These are phyloP conservation scores for Boechera stricta DNA, from an alignment of 345 rosid species.

Conservation along the genomic window DNA sequence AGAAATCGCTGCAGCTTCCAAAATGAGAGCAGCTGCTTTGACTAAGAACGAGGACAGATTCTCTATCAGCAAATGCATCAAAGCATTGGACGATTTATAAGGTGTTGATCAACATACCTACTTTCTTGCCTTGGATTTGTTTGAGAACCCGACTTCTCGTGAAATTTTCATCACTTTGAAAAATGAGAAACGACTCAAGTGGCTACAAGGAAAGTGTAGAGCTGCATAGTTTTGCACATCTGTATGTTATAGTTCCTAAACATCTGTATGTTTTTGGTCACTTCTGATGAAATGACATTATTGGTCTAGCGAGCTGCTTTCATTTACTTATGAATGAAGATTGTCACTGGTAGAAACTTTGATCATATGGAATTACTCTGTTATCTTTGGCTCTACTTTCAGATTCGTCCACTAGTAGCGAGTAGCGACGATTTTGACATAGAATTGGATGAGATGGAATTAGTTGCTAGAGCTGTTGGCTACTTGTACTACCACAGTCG, in stretches of 20 bases:
- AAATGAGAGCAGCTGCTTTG: conserved; percentile 75
- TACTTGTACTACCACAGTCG: conserved; percentile 59
- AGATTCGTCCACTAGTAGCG: conserved; percentile 58
- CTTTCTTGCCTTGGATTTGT: conserved; percentile 77
- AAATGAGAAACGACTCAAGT: conserved; percentile 70
- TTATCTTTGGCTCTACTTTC: conserved; percentile 45
- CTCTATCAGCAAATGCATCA: conserved; percentile 89
- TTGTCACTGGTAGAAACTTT: conserved; percentile 21
- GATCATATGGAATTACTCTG: conserved; percentile 17
- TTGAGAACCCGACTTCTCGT: conserved; percentile 71
- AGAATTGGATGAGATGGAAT: conserved; percentile 85
- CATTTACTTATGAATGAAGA: conserved; percentile 3
- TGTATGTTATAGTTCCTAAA: conserved; percentile 12
- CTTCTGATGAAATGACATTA: conserved; percentile 12
- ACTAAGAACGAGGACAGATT: conserved; percentile 69
- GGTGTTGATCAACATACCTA: conserved; percentile 69
- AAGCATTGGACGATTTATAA: conserved; percentile 74
- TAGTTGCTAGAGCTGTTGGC: conserved; percentile 82
- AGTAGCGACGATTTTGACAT: conserved; percentile 52
- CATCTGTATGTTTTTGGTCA: not conserved
- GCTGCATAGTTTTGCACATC: conserved; percentile 35
- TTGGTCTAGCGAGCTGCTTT: not conserved
- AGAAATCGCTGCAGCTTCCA: conserved; percentile 81
- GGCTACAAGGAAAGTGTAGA: conserved; percentile 74
- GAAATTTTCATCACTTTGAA: conserved; percentile 75